Conservation (phyloP, 2,329 filamentous ascomycete species). For the Thelonectria rubi region DNA sequence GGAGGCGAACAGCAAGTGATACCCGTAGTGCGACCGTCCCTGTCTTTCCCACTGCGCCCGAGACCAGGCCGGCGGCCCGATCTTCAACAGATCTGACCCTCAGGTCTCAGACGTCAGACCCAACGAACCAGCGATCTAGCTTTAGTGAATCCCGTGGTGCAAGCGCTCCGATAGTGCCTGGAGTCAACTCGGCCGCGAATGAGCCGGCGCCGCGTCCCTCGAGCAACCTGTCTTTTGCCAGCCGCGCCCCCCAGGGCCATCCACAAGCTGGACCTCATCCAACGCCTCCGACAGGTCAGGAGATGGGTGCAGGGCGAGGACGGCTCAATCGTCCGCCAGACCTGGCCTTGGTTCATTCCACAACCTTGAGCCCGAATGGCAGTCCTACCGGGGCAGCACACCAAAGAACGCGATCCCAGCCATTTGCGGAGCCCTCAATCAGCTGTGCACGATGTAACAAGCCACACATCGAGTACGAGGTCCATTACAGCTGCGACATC, state of each 20-base stretch:
- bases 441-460: slow-evolving; percentile 76
- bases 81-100: slow-evolving; percentile 72
- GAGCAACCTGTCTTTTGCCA: slow-evolving; percentile 51
- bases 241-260: slow-evolving; percentile 45
- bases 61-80: slow-evolving; percentile 61
- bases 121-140: slow-evolving; percentile 49
- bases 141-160: slow-evolving; percentile 55
- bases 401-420: slow-evolving; percentile 56
- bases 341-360: slow-evolving; percentile 49
- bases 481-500: slow-evolving; percentile 82
- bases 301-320: slow-evolving; percentile 32
- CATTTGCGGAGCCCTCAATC: slow-evolving; percentile 76
- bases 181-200: slow-evolving; percentile 33
- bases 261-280: slow-evolving; percentile 14
- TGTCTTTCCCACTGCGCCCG: slow-evolving; percentile 51
- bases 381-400: slow-evolving; percentile 49
- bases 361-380: slow-evolving; percentile 44
- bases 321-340: slow-evolving; percentile 51
- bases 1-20: slow-evolving; percentile 63
- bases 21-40: slow-evolving; percentile 65
- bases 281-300: slow-evolving; percentile 30
- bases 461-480: slow-evolving; percentile 79
- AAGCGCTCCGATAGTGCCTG: slow-evolving; percentile 48
- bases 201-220: slow-evolving; percentile 32
- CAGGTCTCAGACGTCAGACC: slow-evolving; percentile 53